phyloP scores from a whole-genome alignment of 257 asterid species.

The Nicotiana attenuata region DNA sequence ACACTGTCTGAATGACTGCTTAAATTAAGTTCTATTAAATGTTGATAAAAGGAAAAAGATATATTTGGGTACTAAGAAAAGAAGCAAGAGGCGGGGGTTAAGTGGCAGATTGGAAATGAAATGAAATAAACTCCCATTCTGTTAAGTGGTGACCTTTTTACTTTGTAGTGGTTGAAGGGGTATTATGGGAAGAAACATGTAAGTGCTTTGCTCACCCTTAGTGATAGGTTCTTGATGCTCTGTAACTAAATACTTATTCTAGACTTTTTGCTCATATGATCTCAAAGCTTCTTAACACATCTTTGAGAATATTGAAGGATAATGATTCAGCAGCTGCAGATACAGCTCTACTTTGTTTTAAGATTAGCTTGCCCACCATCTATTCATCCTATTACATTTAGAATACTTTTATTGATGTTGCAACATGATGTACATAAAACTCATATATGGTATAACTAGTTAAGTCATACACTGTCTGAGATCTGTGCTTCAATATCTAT shows the following conservation, averaged over 20 bases:
- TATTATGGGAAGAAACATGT: background rate
- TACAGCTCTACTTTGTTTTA: constrained; percentile 42
- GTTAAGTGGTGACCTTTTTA: background rate
- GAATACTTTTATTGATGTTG: background rate
- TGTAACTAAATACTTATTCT: background rate
- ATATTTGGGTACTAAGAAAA: background rate
- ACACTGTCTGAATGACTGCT: background rate
- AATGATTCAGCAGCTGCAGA: constrained; percentile 32
- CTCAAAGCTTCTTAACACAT: constrained; percentile 39
- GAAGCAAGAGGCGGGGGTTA: background rate
- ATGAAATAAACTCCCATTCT: background rate
- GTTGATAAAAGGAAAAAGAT: background rate
- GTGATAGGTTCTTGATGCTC: background rate
- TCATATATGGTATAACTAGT: background rate
- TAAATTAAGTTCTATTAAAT: background rate
- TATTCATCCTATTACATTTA: background rate
- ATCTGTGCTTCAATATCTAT: background rate
- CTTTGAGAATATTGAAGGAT: constrained; percentile 35
- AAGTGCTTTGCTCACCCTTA: background rate
- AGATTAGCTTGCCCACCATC: background rate
- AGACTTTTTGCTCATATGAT: too few relatives aligned
- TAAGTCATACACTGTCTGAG: background rate
- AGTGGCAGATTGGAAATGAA: background rate
- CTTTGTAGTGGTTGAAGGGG: background rate
- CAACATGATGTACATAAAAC: background rate